Conservation (phyloP, 2,329 filamentous ascomycete genomes). For the Coniochaeta pulveracea region DNA sequence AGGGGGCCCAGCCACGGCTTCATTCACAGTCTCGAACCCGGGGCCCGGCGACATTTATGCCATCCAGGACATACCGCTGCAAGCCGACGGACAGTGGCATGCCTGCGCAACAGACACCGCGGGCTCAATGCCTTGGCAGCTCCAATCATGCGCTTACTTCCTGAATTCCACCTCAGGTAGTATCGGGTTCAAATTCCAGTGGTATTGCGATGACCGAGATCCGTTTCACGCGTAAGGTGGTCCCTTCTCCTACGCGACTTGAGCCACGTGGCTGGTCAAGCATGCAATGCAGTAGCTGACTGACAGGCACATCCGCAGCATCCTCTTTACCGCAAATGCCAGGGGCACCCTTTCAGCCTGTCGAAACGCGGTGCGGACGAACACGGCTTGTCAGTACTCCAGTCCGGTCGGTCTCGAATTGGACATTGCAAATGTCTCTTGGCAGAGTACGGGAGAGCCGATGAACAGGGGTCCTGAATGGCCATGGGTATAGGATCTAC, state of each 20-base stretch:
- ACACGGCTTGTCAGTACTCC: too few species aligned
- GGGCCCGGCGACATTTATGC: slow-evolving; percentile 9
- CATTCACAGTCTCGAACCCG: slow-evolving; percentile 10
- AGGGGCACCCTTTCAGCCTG: neutral
- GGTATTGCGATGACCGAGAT: slow-evolving; percentile 13
- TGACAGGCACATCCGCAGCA: too few species aligned
- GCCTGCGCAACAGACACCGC: slow-evolving; percentile 4
- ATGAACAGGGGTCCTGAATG: neutral
- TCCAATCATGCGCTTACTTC: slow-evolving; percentile 10
- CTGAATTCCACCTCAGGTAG: slow-evolving; percentile 3
- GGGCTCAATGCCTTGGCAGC: slow-evolving; percentile 10
- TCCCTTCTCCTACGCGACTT: too few species aligned
- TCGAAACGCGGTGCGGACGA: neutral
- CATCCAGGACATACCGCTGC: slow-evolving; percentile 7
- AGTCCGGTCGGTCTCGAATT: too few species aligned
- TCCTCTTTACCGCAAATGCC: neutral
- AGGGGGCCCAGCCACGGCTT: neutral
- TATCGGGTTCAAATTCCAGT: slow-evolving; percentile 8
- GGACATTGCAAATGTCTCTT: neutral
- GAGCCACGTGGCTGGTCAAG: neutral
- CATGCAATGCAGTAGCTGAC: neutral
- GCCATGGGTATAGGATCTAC: slow-evolving; percentile 1
- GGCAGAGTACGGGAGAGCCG: neutral
- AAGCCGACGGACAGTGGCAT: slow-evolving; percentile 10
- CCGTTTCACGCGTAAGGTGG: slow-evolving; percentile 10